Base-by-base conservation (phyloP, 352 stramenopile genomes). In the Phytophthora melonis region DNA sequence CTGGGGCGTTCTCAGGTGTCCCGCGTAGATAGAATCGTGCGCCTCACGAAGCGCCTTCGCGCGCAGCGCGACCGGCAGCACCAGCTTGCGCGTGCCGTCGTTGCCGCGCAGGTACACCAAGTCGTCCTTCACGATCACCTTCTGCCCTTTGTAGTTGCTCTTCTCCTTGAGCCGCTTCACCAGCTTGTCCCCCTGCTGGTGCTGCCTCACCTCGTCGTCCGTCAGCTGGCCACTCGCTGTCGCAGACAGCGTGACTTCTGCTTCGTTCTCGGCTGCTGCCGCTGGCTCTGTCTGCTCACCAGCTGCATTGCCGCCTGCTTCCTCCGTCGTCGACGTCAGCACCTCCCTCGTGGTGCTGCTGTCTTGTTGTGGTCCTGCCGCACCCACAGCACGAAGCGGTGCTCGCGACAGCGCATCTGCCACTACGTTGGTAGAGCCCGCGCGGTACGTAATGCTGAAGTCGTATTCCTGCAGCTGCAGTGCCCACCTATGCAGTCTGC, bases 401-500 rank as follows among this genome's bases (percentile, higher is more conserved):
- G 72, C 72, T 3, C 68, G 39, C 1, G 67, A 79, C 1, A 79
- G 27, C 18, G 68, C 73, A n/a, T 80, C 55, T 0, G 68, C 47
- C 0, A 80, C 73, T 0, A 74, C 73, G 8, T 80, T 77, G 0
- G 57, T 65, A 0, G 64, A 52, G 0, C 74, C 63, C 0, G 69
- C 47, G 2, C 39, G 27, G 25, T 65, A 78, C 11, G 25, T 32
- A 0, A 68, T 32, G 0, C 3, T 18, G 5, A 68, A 70, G 25
- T 70, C 27, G 16, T 53, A 70, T 11, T 70, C 54, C 4, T 70
- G 53, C 3, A 70, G 10, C 6, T 47, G 41, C 5, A 70, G n/a
- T 0, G 63, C 16, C 54, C 63, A 63, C 0, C 63, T 21, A 9
- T 70, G 54, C 3, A 60, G 18, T 8, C 63, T 2, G 2, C 63